Conservation (phyloP, 371 early-diverging fungal genomes). For the Lichtheimia hyalospora region DNA sequence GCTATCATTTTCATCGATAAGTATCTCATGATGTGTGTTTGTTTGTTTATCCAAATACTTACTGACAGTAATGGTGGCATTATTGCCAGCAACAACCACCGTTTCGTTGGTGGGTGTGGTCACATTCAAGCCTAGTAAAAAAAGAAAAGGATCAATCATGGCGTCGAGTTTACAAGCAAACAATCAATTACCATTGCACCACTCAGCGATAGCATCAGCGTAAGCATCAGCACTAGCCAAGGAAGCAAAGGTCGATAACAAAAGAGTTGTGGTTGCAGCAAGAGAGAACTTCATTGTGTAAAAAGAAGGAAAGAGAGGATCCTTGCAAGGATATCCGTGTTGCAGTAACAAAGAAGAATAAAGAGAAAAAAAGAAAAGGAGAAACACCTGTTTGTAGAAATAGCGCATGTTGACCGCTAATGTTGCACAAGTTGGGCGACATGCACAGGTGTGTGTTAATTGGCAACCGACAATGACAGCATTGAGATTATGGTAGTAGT, state of each 20-base stretch:
- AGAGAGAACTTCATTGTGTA: slow-evolving; percentile 48
- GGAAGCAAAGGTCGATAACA: slow-evolving; percentile 28
- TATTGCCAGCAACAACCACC: slow-evolving; percentile 33
- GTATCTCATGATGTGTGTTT: no score
- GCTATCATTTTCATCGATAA: neutral
- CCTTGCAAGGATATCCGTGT: neutral
- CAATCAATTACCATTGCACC: slow-evolving; percentile 37
- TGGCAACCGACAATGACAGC: no score
- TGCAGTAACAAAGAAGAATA: slow-evolving; percentile 11
- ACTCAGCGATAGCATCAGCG: slow-evolving; percentile 42
- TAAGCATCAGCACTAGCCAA: slow-evolving; percentile 40
- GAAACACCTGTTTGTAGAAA: neutral
- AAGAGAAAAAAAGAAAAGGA: slow-evolving; percentile 9
- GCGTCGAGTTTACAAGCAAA: neutral
- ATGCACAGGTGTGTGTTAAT: no score
- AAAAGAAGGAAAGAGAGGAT: slow-evolving; percentile 12
- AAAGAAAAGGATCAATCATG: neutral
- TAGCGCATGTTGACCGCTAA: slow-evolving; percentile 5
- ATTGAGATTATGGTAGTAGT: no score
- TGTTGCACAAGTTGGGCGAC: slow-evolving; percentile 14
- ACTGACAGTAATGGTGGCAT: slow-evolving; percentile 34
- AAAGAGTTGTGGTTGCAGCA: slow-evolving; percentile 40
- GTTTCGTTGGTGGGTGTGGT: slow-evolving; percentile 15
- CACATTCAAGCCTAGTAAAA: slow-evolving; percentile 15
- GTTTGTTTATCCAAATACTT: slow-evolving; percentile 5